Percentiles rank a stretch among this genome's conserved stretches.
phyloP scores from a whole-genome alignment of 2,329 filamentous ascomycete genomes.

The Diaporthe humulicola region DNA sequence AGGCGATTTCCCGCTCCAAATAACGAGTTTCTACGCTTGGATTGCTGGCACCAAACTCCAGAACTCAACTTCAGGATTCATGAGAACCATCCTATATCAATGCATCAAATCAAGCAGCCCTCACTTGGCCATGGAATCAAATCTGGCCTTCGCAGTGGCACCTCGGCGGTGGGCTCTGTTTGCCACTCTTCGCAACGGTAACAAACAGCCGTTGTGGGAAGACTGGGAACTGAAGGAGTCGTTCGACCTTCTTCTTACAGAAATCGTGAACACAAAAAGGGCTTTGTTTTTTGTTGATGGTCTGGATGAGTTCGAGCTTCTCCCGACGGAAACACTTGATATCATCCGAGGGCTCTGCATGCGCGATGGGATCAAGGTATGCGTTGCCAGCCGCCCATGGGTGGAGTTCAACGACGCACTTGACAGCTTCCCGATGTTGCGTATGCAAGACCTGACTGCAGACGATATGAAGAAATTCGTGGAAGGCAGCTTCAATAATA shows the following conservation, averaged over 20 bases:
- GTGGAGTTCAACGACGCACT: background rate
- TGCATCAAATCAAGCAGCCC: background rate
- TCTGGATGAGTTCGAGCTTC: background rate
- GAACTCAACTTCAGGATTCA: background rate
- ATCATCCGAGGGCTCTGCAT: too few relatives aligned
- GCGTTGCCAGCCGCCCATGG: background rate
- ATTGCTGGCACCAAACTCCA: background rate
- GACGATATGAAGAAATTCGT: background rate
- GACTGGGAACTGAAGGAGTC: background rate
- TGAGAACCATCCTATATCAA: background rate
- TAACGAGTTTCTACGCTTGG: background rate
- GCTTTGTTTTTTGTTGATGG: background rate
- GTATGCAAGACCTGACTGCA: background rate
- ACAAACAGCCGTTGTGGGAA: background rate
- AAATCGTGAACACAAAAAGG: background rate
- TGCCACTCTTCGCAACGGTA: background rate
- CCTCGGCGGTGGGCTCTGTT: background rate
- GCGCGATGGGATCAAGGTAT: background rate
- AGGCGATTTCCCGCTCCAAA: background rate
- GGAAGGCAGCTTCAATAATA: background rate
- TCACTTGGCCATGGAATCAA: background rate
- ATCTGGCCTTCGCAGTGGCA: background rate
- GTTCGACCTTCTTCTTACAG: background rate
- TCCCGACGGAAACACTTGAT: background rate
- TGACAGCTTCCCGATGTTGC: background rate